Evolutionary conservation across 129 eudicot genomes (phyloP), one percentile per base, ranked within the genome.

Genomic region (Saposhnikovia divaricata): DNA sequence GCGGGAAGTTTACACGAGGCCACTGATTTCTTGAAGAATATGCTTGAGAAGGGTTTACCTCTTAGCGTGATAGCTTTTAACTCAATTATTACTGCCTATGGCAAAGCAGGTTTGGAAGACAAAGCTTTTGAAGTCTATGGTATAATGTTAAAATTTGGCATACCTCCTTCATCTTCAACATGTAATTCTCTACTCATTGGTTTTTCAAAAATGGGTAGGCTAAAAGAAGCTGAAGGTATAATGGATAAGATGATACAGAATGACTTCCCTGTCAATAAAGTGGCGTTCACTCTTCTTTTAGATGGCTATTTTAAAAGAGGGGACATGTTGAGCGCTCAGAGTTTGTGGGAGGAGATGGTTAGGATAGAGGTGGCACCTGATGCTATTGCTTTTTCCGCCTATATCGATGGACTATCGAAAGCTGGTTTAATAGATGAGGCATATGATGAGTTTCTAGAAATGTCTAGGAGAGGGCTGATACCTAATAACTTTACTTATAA

Each of bases 401-500:
- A 80, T 79, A 85, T 95, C 72, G 87, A 92, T 47, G 99, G 99
- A 19, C 86, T 92, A 77, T 86, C 90, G 25, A 92, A 85, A 86
- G 81, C 91, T 5, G 94, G 94, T 80, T 85, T 81, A 50, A 81
- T 95, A 48, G 89, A 87, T 40, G 94, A 86, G 80, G 97, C 99
- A 27, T 80, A 87, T 74, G 16, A 79, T 65, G 74, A 73, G 82
- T 92, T 92, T 72, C 34, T 81, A 18, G 83, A 89, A 83, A 95
- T 92, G 99, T 84, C 80, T 72, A 84, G 68, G 63, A 87, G 83
- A 90, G 91, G 97, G 28, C 79, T 92, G 11, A 84, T 92, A 28
- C 96, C 99, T 28, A 95, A 90, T 85, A 92, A 90, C 66, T 95
- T 84, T 79, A 82, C 82, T 51, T 95, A 95, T 85, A 95, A 95